A percentile compares a stretch with the other conserved stretches of the same genome.
These are phyloP conservation scores for Pseudozyma thailandica DNA, from an alignment of 1,284 basidiomycete species.

Conservation along the genomic window DNA sequence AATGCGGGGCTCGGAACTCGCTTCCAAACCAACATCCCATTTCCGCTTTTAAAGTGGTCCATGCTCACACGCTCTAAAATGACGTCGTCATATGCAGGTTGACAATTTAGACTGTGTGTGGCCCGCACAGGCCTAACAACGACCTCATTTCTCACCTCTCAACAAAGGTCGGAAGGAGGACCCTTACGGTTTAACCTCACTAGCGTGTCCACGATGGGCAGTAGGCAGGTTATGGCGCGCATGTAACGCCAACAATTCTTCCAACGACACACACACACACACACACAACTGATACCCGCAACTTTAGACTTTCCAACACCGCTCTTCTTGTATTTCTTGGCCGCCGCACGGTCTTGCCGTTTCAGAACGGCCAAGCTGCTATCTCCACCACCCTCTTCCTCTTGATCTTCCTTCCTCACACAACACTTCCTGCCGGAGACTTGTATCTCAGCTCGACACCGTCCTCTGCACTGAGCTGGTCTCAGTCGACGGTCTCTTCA, in stretches of 20 bases:
- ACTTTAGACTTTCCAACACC: background rate
- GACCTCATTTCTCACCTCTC: background rate
- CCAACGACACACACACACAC: background rate
- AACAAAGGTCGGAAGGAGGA: background rate
- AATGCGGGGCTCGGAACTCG: too few relatives aligned
- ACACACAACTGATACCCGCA: background rate
- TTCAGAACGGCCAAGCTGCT: background rate
- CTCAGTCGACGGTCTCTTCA: constrained; percentile 1
- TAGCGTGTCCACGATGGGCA: too few relatives aligned
- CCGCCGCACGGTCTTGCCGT: too few relatives aligned
- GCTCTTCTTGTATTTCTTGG: background rate
- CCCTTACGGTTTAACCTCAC: background rate
- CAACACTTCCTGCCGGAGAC: too few relatives aligned
- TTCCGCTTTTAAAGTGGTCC: background rate
- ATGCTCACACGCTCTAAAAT: constrained; percentile 3
- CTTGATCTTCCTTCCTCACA: too few relatives aligned
- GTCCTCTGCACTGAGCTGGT: constrained; percentile 15
- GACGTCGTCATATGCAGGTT: background rate
- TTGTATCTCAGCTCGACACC: background rate
- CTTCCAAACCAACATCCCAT: too few relatives aligned
- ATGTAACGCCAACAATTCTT: constrained; percentile 1
- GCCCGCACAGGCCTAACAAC: background rate
- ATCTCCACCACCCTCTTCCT: background rate
- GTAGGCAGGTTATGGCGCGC: too few relatives aligned
- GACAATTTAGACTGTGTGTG: too few relatives aligned